Base-by-base conservation (phyloP, 495 filamentous ascomycete species). In the Hypoxylon intermedium region DNA sequence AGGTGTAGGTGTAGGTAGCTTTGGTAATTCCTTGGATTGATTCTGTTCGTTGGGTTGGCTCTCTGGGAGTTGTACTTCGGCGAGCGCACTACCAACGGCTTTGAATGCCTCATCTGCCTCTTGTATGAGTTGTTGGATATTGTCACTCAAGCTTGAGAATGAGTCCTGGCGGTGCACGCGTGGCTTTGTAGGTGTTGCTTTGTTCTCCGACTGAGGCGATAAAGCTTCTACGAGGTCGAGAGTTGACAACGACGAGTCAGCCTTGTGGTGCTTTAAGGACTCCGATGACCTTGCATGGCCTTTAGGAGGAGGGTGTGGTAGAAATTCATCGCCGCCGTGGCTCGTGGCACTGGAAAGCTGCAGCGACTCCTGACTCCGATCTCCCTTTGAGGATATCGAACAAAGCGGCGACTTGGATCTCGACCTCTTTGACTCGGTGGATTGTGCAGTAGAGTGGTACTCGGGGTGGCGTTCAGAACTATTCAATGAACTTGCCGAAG, bases 401-500 rank as follows among this genome's bases (percentile, higher is more conserved):
- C 67, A 65, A 61, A 58, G 65, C 33, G 68, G 65, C 18, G 68
- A 71, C 31, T n/a, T n/a, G n/a, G n/a, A n/a, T n/a, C 61, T 58
- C 6, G 68, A 71, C 43, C 68, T 58, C 60, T 58, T 63, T 50
- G 58, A 65, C 33, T 43, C 43, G 55, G 56, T 56, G 37, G 50
- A 52, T 11, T 15, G 55, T 31, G 38, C 43, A 52, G 56, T 56
- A 37, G 50, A 52, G 34, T 15, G 55, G 56, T 31, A 55, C 21
- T 64, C 64, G 31, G 45, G 33, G 52, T 67, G 60, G 60, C 69
- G 73, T 18, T 82, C 74, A 49, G 59, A 76, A 41, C 71, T 79
- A 70, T 69, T 74, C 63, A 80, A 76, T 67, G 79, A 83, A 50
- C 74, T 77, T 16, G 69, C 68, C 15, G 77, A 82, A 15, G 79